phyloP scores from a whole-genome alignment of 169 alveolate species.

The Eimeria sp. region DNA sequence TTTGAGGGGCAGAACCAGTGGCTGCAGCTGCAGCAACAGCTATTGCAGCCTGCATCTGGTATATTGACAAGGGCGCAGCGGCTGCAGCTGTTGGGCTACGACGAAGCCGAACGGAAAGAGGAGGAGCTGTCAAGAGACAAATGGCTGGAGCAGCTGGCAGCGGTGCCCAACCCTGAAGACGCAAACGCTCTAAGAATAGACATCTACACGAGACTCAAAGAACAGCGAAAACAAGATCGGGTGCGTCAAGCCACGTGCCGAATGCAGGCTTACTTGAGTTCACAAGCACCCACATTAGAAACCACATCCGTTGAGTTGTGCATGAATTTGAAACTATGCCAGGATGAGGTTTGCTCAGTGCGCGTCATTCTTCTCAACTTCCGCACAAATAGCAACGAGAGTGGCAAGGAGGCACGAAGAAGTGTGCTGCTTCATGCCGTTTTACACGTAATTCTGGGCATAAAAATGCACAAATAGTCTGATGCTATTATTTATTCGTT shows the following conservation, averaged over 20 bases:
- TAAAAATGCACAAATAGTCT: neutral
- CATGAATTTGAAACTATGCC: neutral
- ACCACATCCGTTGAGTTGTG: neutral
- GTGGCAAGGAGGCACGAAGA: neutral
- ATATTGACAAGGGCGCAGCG: constrained; percentile 68
- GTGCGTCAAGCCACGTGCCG: constrained; percentile 16
- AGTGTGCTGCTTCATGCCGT: neutral
- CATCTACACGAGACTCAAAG: constrained; percentile 16
- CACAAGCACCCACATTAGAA: neutral
- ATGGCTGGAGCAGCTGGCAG: constrained; percentile 71
- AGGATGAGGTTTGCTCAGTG: neutral
- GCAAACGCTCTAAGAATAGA: constrained; percentile 37
- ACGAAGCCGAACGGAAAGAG: constrained; percentile 40
- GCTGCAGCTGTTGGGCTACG: constrained; percentile 71
- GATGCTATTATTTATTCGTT: neutral
- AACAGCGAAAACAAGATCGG: constrained; percentile 59
- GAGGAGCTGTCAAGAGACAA: constrained; percentile 57
- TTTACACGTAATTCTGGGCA: neutral
- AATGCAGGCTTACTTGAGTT: neutral
- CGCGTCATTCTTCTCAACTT: neutral
- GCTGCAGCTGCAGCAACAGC: constrained; percentile 74
- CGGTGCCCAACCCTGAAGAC: constrained; percentile 15
- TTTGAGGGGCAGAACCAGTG: constrained; percentile 74
- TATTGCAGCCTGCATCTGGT: constrained; percentile 58
- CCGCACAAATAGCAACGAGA: neutral